Base-by-base conservation (phyloP, 2,329 filamentous ascomycete species). In the Fusarium decemcellulare region DNA sequence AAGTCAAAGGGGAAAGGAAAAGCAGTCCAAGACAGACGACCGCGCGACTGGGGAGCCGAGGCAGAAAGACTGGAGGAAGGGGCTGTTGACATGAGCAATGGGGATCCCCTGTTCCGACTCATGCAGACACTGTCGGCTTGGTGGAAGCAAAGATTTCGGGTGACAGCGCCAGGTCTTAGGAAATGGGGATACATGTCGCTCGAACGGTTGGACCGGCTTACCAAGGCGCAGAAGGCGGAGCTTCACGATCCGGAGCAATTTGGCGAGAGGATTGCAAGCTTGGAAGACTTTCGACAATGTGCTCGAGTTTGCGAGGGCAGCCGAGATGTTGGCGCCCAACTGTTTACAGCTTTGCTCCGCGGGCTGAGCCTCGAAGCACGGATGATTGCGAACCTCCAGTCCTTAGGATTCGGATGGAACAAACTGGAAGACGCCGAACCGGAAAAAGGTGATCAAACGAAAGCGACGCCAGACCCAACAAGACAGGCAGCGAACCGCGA, bases 111-210 rank as follows among this genome's bases (percentile, higher is more conserved):
- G 6, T 87, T 95, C 56, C 86, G 91, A 23, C 83, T 98, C 5
- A 84, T 98, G 74, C 92, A 92, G 73, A 85, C 89, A 5, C 81
- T 99, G n/a, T 85, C 91, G 10, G 87, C 90, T 2, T 98, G 94
- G 85, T 99, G 96, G 96, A 94, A 91, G 77, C 92, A 94, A 73
- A 87, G 91, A 36, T 99, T 97, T 78, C 87, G 84, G 2, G 85
- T 96, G 44, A 93, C 90, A 1, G 87, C 91, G 0, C 94, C 95
- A 0, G 93, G 93, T 0, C 76, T 98, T 23, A 88, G 95, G n/a
- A 99, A 98, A 81, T 87, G 89, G 76, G 96, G 96, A 0, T 98
- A 98, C 77, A 92, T 95, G 83, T 86, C 92, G 1, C 86, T 94
- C n/a, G 86, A 91, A 72, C 86, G 89, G 27, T 82, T 97, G 3